Evolutionary conservation across 768 basidiomycete genomes (phyloP), one percentile per base, ranked within the genome.

Genomic region (Tylopilus subfusipes): DNA sequence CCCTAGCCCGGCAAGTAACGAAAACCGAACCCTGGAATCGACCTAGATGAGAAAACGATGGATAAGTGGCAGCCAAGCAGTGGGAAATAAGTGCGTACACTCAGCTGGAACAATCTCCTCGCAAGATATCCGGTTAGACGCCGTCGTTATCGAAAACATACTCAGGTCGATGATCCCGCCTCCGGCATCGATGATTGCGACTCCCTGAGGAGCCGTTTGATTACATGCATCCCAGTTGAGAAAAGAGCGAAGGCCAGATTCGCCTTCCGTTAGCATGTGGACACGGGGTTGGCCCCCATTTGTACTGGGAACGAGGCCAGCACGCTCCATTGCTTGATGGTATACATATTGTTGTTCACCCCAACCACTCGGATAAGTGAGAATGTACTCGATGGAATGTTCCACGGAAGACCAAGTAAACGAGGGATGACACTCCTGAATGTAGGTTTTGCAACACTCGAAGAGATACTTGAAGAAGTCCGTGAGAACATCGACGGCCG

Each of bases 331-430:
- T 1, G 67, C 67, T 6, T 31, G 47, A 21, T 55, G 59, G 29
- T 65, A 58, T n/a, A 50, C 42, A 12, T 55, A 52, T 40, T 58
- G 64, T 16, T 65, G 52, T 24, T 3, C 25, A 16, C 44, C 50
- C 50, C 50, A 44, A 6, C 50, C 33, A 21, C 63, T 64, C 10
- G 67, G 67, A 34, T 59, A 56, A 14, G 63, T 59, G 18, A 68
- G 52, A 9, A 69, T 59, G 13, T 62, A 61, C 14, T 63, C 55
- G 24, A 55, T 61, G 16, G 52, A 44, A 21, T 52, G 33, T 31
- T 62, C 47, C 4, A 60, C 11, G 2, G 64, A 52, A 24, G 48
- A 33, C 63, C 63, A 68, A 10, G 50, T 43, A 7, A 42, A 40
- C 14, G 48, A 22, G 9, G 69, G 58, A 24, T 69, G 52, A 19